Evolutionary conservation across 352 stramenopile species (phyloP), one percentile per base, ranked within the genome.

Genomic region (Pythium biforme): DNA sequence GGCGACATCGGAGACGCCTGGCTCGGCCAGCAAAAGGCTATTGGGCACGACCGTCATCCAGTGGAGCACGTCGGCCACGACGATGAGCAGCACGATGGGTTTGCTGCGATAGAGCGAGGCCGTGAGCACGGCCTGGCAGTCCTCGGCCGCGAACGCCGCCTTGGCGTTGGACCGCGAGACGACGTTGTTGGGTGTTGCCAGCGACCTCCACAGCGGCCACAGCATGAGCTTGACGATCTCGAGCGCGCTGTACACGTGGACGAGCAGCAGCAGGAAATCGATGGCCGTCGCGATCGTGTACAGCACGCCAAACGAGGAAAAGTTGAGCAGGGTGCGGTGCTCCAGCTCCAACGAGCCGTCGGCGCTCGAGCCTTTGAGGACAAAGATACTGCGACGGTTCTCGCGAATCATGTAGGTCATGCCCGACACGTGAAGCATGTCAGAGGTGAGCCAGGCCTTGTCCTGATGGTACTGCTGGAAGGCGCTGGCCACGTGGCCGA

Each of bases 401-500:
- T 74, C 62, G 15, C 67, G 67, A 47, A 74, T 62, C 51, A 64
- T 60, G 45, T 70, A 74, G 22, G 47, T 64, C 57, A 74, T 70
- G 4, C 67, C 67, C 1, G 62, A 68, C 22, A 74, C 20, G 53
- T 70, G 61, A 39, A 74, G 53, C 47, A 59, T 56, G n/a, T 63
- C 43, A 1, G 58, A 27, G n/a, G 67, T 59, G 31, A 74, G 67
- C 62, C 67, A 70, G 19, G 61, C 46, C 39, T 74, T 74, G 62
- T 74, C 57, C 25, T 67, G 62, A 15, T 68, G 67, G 34, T 53
- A 67, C 58, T 67, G 62, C 33, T 46, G 34, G 40, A 70, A 65
- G 7, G 40, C 39, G n/a, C 22, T 65, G 10, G 57, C 53, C 14
- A 62, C 31, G 19, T 54, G 55, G 0, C 67, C 67, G 1, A 62